These are phyloP conservation scores for Brasilioporus rufonigricans DNA, from an alignment of 768 basidiomycete species.

Conservation along the genomic window DNA sequence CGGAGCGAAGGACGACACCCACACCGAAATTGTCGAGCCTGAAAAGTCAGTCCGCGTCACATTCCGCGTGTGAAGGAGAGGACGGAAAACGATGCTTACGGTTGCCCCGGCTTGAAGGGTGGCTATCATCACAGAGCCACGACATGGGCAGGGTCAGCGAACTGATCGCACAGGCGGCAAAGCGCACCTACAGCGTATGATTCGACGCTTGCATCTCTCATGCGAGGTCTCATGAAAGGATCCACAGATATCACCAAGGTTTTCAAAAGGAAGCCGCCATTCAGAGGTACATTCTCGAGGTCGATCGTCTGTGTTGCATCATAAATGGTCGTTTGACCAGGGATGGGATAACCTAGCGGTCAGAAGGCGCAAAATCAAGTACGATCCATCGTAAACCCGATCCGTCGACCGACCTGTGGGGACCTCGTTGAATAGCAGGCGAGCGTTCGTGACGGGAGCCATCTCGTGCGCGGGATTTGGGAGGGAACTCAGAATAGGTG, in stretches of 20 bases:
- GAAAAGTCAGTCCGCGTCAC: background rate
- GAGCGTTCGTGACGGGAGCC: background rate
- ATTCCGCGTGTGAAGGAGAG: background rate
- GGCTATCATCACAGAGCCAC: background rate
- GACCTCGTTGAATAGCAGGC: background rate
- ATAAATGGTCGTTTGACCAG: slow-evolving; percentile 1
- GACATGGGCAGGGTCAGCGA: background rate
- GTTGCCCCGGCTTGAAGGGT: background rate
- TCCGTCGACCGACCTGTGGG: background rate
- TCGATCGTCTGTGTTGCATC: slow-evolving; percentile 2
- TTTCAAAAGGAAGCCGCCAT: slow-evolving; percentile 5
- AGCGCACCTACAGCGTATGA: background rate
- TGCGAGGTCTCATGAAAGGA: slow-evolving; percentile 4
- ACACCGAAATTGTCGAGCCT: background rate
- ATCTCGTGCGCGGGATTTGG: background rate
- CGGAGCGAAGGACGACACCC: slow-evolving; percentile 1
- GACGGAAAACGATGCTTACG: background rate
- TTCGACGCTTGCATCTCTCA: background rate
- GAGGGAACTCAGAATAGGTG: background rate
- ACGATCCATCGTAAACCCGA: background rate
- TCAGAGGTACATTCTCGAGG: background rate
- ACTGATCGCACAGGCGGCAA: background rate
- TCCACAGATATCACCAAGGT: slow-evolving; percentile 1
- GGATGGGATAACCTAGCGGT: background rate
- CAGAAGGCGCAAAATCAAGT: background rate